phyloP scores from a whole-genome alignment of 306 rosid species.

The Pyrus betulifolia region DNA sequence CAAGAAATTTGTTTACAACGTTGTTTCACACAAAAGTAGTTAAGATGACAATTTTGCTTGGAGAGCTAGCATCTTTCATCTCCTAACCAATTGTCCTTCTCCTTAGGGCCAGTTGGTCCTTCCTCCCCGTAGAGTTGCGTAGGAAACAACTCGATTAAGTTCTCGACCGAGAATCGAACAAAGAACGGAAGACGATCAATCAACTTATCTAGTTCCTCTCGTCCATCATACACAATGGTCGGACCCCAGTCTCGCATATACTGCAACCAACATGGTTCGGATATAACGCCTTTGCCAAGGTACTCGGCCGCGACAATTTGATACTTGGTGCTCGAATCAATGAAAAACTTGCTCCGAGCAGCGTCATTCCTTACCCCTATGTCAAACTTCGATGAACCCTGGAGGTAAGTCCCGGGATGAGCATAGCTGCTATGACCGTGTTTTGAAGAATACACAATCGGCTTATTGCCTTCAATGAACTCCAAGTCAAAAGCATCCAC shows the following conservation, averaged over 20 bases:
- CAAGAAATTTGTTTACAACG: not conserved
- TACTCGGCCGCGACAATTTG: slow-evolving; percentile 79
- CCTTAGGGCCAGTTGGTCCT: slow-evolving; percentile 98
- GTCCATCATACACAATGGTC: slow-evolving; percentile 51
- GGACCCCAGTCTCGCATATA: slow-evolving; percentile 99
- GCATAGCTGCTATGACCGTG: slow-evolving; percentile 88
- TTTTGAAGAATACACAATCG: slow-evolving; percentile 78
- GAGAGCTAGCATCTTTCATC: slow-evolving; percentile 48
- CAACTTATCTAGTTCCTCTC: slow-evolving; percentile 63
- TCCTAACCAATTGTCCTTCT: slow-evolving; percentile 79
- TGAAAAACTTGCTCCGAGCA: slow-evolving; percentile 50
- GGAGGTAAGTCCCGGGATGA: slow-evolving; percentile 73
- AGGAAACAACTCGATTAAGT: slow-evolving; percentile 69
- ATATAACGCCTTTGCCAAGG: slow-evolving; percentile 56
- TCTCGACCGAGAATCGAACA: slow-evolving; percentile 77
- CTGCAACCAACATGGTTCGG: slow-evolving; percentile 89
- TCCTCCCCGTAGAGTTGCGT: slow-evolving; percentile 85
- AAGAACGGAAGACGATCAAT: slow-evolving; percentile 64
- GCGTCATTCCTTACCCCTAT: slow-evolving; percentile 74
- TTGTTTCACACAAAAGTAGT: not conserved
- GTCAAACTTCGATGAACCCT: slow-evolving; percentile 70
- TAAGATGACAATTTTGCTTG: not conserved
- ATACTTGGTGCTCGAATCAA: slow-evolving; percentile 70
- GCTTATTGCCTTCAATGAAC: slow-evolving; percentile 58
- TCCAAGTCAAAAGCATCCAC: slow-evolving; percentile 61